Evolutionary conservation across 2,329 filamentous ascomycete species (phyloP).

Genomic region (Nemania sp.): DNA sequence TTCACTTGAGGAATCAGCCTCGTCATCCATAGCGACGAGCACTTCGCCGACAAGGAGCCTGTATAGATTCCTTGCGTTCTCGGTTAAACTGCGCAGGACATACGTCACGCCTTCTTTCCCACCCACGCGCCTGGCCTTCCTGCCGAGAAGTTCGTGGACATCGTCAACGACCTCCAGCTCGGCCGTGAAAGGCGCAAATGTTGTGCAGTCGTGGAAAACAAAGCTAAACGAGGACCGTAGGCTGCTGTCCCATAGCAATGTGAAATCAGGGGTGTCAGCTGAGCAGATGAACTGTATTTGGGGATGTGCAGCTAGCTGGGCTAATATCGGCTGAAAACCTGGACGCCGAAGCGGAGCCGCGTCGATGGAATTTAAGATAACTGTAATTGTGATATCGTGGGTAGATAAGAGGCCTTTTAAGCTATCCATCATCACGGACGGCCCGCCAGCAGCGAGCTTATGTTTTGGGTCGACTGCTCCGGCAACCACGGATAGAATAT

Average conservation of each 20-base stretch:
- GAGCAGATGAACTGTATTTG: conserved; percentile 81
- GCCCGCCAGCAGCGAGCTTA: conserved; percentile 70
- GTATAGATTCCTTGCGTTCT: conserved; percentile 91
- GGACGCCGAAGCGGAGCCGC: conserved; percentile 79
- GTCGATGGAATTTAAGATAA: conserved; percentile 91
- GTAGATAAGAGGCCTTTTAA: conserved; percentile 72
- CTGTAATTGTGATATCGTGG: conserved; percentile 65
- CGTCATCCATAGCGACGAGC: conserved; percentile 75
- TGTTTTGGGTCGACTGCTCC: conserved; percentile 67
- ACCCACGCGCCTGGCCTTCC: conserved; percentile 81
- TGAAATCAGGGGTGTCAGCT: conserved; percentile 87
- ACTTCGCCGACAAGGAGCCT: conserved; percentile 87
- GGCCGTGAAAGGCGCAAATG: conserved; percentile 78
- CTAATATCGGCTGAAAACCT: conserved; percentile 76
- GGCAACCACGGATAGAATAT: conserved; percentile 77
- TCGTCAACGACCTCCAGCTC: conserved; percentile 90
- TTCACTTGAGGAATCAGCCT: conserved; percentile 63
- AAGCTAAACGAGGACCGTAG: conserved; percentile 87
- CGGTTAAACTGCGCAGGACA: conserved; percentile 88
- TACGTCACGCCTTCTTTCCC: conserved; percentile 93
- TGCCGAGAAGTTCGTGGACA: conserved; percentile 86
- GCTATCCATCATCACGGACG: conserved; percentile 74
- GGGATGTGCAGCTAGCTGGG: conserved; percentile 80
- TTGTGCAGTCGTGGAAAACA: conserved; percentile 93
- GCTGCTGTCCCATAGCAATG: conserved; percentile 88